A percentile compares a stretch with the other conserved stretches of the same genome.
These are phyloP conservation scores for Orbilia quercus DNA, from an alignment of 2,329 filamentous ascomycete species.

Conservation along the genomic window DNA sequence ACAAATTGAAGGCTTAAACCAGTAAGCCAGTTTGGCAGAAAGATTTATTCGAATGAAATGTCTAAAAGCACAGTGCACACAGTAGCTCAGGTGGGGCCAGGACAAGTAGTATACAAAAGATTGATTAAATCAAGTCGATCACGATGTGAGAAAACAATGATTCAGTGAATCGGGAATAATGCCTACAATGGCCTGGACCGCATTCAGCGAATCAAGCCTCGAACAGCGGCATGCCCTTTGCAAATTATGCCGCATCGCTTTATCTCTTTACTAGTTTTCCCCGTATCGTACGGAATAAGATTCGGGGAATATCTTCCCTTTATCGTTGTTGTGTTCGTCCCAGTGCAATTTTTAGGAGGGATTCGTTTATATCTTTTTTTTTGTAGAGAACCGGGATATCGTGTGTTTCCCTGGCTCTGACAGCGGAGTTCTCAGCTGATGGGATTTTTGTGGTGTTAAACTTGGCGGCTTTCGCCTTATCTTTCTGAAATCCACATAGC, in stretches of 20 bases:
- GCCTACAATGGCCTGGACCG: neutral
- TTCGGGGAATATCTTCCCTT: neutral
- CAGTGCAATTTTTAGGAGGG: constrained; percentile 7
- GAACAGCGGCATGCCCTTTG: constrained; percentile 6
- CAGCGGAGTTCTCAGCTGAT: neutral
- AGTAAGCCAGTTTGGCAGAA: no score
- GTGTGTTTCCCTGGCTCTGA: neutral
- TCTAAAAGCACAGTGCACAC: no score
- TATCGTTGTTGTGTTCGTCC: neutral
- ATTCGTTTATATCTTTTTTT: neutral
- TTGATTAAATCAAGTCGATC: no score
- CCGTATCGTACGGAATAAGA: constrained; percentile 7
- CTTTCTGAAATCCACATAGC: constrained; percentile 34
- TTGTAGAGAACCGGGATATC: neutral
- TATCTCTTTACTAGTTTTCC: neutral
- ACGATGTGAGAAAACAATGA: no score
- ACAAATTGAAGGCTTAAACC: constrained; percentile 2
- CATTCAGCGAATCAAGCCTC: constrained; percentile 10
- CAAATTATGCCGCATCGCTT: constrained; percentile 23
- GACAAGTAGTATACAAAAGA: no score
- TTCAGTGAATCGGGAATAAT: no score
- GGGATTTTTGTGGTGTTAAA: neutral
- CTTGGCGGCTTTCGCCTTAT: neutral
- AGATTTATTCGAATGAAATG: no score
- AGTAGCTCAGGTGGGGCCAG: no score